These are phyloP conservation scores for Coniochaeta ligniaria DNA, from an alignment of 2,329 filamentous ascomycete species.

Conservation along the genomic window DNA sequence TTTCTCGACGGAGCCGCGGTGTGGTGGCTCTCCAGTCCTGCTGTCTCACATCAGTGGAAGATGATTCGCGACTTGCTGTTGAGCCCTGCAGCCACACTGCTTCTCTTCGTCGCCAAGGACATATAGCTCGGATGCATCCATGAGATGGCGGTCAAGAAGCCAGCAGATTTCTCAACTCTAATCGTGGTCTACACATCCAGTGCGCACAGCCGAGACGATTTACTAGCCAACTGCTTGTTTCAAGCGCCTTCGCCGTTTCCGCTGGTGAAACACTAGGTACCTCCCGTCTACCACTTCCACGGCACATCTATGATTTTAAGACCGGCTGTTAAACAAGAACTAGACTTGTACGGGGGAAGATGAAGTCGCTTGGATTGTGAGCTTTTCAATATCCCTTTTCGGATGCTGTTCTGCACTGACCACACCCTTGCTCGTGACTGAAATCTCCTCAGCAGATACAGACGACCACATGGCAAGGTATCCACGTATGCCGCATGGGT, in stretches of 20 bases:
- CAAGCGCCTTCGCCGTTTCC: not conserved
- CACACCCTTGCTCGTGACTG: no score
- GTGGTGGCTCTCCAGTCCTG: not conserved
- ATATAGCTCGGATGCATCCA: not conserved
- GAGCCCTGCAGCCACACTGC: not conserved
- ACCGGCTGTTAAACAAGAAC: no score
- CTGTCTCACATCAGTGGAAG: not conserved
- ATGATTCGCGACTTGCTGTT: not conserved
- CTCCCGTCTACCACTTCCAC: no score
- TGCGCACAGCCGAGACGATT: not conserved
- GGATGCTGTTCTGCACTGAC: no score
- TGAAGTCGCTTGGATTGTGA: no score
- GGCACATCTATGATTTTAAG: no score
- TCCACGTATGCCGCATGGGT: not conserved
- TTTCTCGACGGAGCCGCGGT: not conserved
- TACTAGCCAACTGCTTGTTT: not conserved
- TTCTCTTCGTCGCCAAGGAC: not conserved
- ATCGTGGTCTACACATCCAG: not conserved
- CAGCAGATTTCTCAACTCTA: not conserved
- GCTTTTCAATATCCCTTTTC: no score
- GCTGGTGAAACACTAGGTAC: not conserved
- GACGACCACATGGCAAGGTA: no score
- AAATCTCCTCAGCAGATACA: no score
- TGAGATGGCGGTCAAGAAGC: not conserved
- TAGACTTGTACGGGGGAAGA: no score